phyloP scores from a whole-genome alignment of 495 filamentous ascomycete genomes.

The Xylaria castorea region DNA sequence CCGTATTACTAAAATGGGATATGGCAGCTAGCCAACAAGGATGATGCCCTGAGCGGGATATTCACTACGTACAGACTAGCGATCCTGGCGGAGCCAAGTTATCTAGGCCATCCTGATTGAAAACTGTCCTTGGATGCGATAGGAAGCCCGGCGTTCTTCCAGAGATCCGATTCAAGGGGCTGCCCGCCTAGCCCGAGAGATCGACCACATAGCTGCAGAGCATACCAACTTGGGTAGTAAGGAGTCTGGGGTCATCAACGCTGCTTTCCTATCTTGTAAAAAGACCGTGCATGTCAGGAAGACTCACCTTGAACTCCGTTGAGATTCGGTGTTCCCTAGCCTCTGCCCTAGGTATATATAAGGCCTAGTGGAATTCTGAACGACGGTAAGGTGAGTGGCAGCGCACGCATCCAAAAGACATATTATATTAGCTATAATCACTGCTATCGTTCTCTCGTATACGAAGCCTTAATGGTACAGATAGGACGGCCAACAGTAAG shows the following conservation, averaged over 20 bases:
- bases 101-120: neutral
- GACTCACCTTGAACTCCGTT: neutral
- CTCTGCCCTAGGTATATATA: neutral
- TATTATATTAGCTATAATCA: neutral
- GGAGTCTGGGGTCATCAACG: neutral
- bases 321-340: neutral
- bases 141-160: neutral
- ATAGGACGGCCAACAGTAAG: neutral
- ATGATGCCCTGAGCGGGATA: neutral
- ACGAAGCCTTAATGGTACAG: neutral
- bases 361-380: neutral
- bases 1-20: slow-evolving; percentile 2
- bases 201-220: neutral
- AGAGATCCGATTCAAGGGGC: neutral
- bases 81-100: slow-evolving; percentile 1
- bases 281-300: neutral
- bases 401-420: neutral
- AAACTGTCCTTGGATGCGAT: neutral
- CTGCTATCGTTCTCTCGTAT: neutral
- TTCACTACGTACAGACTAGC: neutral
- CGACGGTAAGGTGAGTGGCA: neutral
- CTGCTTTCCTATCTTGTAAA: neutral
- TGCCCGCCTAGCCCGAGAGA: neutral
- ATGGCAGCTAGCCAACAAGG: neutral
- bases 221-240: neutral